Evolutionary conservation across 2,329 filamentous ascomycete species (phyloP).

Genomic region (Sodiomyces alkalinus): DNA sequence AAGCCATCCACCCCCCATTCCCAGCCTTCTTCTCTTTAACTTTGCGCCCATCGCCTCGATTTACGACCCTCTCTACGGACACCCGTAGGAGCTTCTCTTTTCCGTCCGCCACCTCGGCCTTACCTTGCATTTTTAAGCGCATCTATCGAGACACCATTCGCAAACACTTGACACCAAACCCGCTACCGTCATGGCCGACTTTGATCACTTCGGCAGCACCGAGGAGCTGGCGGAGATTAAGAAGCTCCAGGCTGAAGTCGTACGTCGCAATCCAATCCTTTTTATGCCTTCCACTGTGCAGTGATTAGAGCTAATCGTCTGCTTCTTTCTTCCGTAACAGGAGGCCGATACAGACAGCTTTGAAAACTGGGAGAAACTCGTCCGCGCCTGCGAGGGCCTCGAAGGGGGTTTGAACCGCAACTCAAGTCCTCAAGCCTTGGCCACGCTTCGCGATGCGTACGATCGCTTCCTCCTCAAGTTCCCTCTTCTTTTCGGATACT

Average conservation of each 20-base stretch:
- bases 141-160: too few species aligned
- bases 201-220: constrained; percentile 54
- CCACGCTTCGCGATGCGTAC: constrained; percentile 73
- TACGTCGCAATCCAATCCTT: constrained; percentile 28
- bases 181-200: constrained; percentile 46
- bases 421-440: constrained; percentile 85
- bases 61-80: too few species aligned
- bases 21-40: too few species aligned
- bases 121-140: too few species aligned
- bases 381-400: constrained; percentile 66
- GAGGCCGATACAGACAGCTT: constrained; percentile 74
- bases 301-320: constrained; percentile 11
- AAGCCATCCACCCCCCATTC: too few species aligned
- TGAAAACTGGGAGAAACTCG: constrained; percentile 86
- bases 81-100: too few species aligned
- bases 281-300: too few species aligned
- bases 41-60: too few species aligned
- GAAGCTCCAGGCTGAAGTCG: constrained; percentile 63
- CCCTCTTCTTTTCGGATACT: constrained; percentile 91
- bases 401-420: constrained; percentile 94
- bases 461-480: constrained; percentile 91
- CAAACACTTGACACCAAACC: too few species aligned
- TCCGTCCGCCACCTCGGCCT: too few species aligned
- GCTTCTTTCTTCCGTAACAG: constrained; percentile 24
- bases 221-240: constrained; percentile 73